Evolutionary conservation across 192 early-diverging fungal genomes (phyloP).

Genomic region (Pecoramyces ruminantium): DNA sequence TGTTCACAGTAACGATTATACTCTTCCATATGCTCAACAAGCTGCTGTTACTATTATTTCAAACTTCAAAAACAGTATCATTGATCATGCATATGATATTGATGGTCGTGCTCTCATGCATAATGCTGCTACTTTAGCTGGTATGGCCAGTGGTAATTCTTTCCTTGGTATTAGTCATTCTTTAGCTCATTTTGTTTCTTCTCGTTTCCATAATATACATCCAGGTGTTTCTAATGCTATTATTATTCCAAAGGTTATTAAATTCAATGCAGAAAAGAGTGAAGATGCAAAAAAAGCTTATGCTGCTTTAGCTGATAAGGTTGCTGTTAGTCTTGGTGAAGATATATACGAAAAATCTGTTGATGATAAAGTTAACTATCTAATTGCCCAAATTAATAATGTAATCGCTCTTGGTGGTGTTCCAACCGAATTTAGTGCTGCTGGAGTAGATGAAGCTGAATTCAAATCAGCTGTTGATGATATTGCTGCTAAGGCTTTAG

Average conservation of each 20-base stretch:
- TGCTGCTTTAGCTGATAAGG: background rate
- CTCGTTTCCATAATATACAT: conserved; percentile 1
- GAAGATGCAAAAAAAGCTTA: background rate
- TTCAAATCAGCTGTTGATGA: background rate
- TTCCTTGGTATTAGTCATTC: conserved; percentile 1
- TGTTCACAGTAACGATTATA: background rate
- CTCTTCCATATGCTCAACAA: background rate
- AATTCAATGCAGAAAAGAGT: background rate
- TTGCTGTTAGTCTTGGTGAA: background rate
- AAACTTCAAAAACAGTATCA: background rate
- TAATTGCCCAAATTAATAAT: background rate
- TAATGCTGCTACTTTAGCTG: conserved; percentile 3
- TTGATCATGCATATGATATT: background rate
- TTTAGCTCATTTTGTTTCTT: background rate
- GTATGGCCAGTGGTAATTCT: conserved; percentile 1
- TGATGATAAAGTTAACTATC: background rate
- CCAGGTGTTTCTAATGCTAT: conserved; percentile 4
- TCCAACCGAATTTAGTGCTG: background rate
- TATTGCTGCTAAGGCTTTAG: background rate
- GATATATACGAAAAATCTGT: background rate
- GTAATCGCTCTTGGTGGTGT: background rate
- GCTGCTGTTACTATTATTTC: background rate
- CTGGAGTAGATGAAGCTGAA: background rate
- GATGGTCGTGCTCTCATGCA: conserved; percentile 1
- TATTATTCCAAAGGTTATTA: conserved; percentile 2